A percentile compares a stretch with the other conserved stretches of the same genome.
These are phyloP conservation scores for Fusarium tupiense DNA, from an alignment of 2,329 filamentous ascomycete species.

Conservation along the genomic window DNA sequence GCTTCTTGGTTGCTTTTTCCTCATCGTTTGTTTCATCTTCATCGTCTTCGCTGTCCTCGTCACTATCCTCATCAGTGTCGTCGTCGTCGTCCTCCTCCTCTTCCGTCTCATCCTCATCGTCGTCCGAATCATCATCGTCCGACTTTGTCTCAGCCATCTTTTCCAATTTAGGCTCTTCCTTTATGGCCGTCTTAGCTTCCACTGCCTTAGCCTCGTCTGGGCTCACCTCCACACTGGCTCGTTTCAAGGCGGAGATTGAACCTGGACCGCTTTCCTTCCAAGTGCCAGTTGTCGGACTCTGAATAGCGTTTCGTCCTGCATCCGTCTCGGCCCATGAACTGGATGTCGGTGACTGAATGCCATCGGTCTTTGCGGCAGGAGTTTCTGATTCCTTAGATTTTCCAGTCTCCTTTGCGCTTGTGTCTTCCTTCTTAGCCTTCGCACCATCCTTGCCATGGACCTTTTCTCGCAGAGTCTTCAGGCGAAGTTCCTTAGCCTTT, in stretches of 20 bases:
- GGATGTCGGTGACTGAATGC: constrained; percentile 58
- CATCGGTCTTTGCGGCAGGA: constrained; percentile 32
- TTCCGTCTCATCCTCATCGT: constrained; percentile 7
- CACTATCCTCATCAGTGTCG: constrained; percentile 34
- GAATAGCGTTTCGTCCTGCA: constrained; percentile 47
- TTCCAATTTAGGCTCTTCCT: constrained; percentile 52
- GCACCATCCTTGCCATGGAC: constrained; percentile 58
- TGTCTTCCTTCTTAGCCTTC: constrained; percentile 12
- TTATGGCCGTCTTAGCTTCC: constrained; percentile 49
- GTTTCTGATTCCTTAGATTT: constrained; percentile 16
- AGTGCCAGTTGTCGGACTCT: constrained; percentile 54
- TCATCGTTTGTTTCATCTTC: constrained; percentile 28
- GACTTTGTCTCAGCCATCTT: constrained; percentile 47
- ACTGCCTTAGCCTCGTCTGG: constrained; percentile 52
- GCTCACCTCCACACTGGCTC: constrained; percentile 44
- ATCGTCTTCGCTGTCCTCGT: constrained; percentile 16
- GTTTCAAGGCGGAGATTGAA: not conserved
- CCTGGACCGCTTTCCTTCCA: constrained; percentile 51
- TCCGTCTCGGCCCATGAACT: constrained; percentile 52
- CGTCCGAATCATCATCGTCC: constrained; percentile 34
- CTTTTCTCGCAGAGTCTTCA: constrained; percentile 64
- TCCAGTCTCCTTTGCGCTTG: not conserved
- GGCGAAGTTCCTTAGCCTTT: constrained; percentile 69
- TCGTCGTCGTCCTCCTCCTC: constrained; percentile 26
- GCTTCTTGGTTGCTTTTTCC: constrained; percentile 27